Conservation (phyloP, 768 basidiomycete genomes). For the Boletus rubroflammeus region DNA sequence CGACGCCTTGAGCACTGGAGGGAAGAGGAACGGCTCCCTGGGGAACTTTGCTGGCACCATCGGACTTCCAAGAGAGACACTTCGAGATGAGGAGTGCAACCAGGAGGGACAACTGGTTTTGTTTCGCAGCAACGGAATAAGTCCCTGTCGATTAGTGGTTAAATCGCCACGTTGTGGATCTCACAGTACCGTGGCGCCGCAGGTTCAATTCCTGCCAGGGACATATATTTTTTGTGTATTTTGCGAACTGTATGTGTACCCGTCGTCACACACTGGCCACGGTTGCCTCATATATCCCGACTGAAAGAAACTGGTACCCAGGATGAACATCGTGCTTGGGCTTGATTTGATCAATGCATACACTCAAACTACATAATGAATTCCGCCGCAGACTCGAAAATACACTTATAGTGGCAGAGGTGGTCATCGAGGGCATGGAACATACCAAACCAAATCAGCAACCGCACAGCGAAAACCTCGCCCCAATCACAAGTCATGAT, state of each 20-base stretch:
- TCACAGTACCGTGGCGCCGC: slow-evolving; percentile 36
- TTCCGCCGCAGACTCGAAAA: not conserved
- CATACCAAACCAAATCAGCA: not conserved
- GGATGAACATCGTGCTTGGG: not conserved
- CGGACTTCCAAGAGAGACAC: too few species aligned
- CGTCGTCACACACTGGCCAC: not conserved
- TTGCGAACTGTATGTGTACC: not conserved
- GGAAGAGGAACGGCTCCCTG: too few species aligned
- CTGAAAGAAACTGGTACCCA: not conserved
- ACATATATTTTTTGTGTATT: slow-evolving; percentile 8
- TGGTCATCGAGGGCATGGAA: not conserved
- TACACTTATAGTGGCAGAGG: not conserved
- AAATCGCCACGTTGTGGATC: slow-evolving; percentile 41
- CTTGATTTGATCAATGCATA: not conserved
- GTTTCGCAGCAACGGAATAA: not conserved
- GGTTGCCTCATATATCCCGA: too few species aligned
- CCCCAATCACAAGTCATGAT: not conserved
- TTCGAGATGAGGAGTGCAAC: too few species aligned
- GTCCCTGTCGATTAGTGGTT: slow-evolving; percentile 44
- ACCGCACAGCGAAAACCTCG: not conserved
- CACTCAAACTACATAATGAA: not conserved
- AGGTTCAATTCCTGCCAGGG: slow-evolving; percentile 39
- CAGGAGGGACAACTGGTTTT: not conserved
- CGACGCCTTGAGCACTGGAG: too few species aligned
- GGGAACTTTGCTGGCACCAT: too few species aligned